Base-by-base conservation (phyloP, 1,284 basidiomycete species). In the Malassezia restricta region DNA sequence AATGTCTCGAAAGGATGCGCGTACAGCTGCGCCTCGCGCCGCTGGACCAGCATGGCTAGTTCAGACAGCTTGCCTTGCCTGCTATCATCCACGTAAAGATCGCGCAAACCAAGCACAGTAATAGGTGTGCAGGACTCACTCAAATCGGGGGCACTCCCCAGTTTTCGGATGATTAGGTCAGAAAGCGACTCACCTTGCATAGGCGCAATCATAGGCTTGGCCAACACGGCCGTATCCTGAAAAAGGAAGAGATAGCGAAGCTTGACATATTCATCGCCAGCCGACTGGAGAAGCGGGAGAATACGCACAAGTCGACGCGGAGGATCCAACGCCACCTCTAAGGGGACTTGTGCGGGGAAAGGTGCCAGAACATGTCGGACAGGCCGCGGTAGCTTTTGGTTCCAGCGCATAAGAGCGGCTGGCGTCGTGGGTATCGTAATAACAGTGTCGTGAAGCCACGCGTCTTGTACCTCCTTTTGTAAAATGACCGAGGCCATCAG, bases 191-290 rank as follows among this genome's bases (percentile, higher is more conserved):
- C 41, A n/a, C 24, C 37, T 12, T 40, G 33, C 2, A 29, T 29
- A 29, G 48, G 30, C 4, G 42, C 31, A 84, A 41, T 84, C 39
- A 52, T 45, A 0, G 79, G 78, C 64, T 80, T 80, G 32, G 78
- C 76, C 57, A 98, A 82, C 69, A 98, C 81, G 40, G 98, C 79
- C 43, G 96, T 79, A 72, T 99, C 94, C 69, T 79, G 87, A 79
- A 98, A 98, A 20, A 98, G 78, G 76, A 96, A 91, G 11, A 98
- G 79, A 76, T 88, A 91, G 5, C 92, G 83, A 69, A 96, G 90
- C 74, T 98, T 96, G 74, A 94, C 86, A 1, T 86, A 91, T 65
- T 90, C 86, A 32, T 83, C 79, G 75, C 90, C 90, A 65, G 89
- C 88, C 6, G 96, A 87, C 75, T 98, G 92, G 14, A 95, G 78